phyloP scores from a whole-genome alignment of 805 yeast species.

The Cyberlindnera mississippiensis region DNA sequence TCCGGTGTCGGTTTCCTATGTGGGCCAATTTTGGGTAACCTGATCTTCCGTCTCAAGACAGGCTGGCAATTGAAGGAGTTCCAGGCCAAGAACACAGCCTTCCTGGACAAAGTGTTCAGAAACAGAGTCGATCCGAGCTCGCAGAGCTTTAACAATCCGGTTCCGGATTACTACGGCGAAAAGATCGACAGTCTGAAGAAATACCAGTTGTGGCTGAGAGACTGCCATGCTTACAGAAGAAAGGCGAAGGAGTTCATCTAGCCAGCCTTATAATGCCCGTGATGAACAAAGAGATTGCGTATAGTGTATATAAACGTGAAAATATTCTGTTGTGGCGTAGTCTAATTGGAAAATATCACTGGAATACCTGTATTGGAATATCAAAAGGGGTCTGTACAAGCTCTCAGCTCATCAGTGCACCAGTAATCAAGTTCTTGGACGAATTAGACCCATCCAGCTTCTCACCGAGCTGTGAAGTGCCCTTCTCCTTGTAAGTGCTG shows the following conservation, averaged over 20 bases:
- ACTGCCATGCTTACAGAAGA: conserved; percentile 85
- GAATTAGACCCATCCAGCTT: conserved; percentile 17
- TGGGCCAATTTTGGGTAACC: conserved; percentile 80
- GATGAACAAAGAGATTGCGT: too few relatives aligned
- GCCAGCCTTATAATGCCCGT: too few relatives aligned
- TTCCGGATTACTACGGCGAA: conserved; percentile 98
- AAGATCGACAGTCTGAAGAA: conserved; percentile 81
- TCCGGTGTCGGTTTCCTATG: conserved; percentile 75
- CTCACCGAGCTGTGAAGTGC: conserved; percentile 56
- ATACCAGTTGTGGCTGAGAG: conserved; percentile 95
- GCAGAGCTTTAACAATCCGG: conserved; percentile 89
- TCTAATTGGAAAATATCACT: too few relatives aligned
- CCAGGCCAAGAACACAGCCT: conserved; percentile 62
- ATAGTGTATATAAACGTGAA: too few relatives aligned
- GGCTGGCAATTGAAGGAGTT: conserved; percentile 43
- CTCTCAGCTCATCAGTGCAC: conserved; percentile 22
- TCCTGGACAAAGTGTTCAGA: conserved; percentile 65
- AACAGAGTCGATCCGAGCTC: conserved; percentile 91
- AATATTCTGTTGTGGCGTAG: too few relatives aligned
- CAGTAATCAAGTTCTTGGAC: conserved; percentile 28
- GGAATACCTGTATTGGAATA: too few relatives aligned
- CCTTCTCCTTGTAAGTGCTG: conserved; percentile 92
- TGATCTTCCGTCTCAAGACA: conserved; percentile 57
- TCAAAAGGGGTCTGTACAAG: too few relatives aligned
- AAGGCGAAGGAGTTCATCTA: conserved; percentile 71